Conservation (phyloP, 140 eudicot genomes). For the Cichorium intybus region DNA sequence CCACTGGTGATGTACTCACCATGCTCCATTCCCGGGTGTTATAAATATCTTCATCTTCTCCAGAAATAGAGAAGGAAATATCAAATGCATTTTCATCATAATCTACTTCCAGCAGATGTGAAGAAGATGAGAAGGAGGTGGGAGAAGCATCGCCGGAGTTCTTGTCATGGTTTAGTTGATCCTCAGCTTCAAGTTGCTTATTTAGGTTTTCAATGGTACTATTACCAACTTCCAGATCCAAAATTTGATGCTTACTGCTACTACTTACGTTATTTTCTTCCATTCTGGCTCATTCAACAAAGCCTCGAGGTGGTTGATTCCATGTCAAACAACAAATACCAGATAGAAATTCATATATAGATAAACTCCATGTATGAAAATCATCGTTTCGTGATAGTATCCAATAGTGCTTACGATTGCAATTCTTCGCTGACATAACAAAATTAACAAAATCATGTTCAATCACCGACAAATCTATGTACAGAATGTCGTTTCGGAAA, state of each 20-base stretch:
- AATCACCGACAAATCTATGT: neutral
- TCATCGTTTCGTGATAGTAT: neutral
- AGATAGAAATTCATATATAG: neutral
- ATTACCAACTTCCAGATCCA: slow-evolving; percentile 1
- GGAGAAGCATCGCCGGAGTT: slow-evolving; percentile 11
- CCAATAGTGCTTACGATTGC: neutral
- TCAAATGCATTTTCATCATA: neutral
- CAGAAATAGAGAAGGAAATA: slow-evolving; percentile 12
- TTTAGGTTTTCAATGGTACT: neutral
- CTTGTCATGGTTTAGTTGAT: slow-evolving; percentile 1
- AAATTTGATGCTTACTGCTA: neutral
- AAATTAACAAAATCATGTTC: neutral
- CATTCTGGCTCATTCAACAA: slow-evolving; percentile 7
- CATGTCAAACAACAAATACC: neutral
- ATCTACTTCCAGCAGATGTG: slow-evolving; percentile 25
- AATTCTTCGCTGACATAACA: neutral
- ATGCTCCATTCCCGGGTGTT: slow-evolving; percentile 37
- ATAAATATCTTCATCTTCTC: slow-evolving; percentile 5
- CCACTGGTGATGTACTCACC: slow-evolving; percentile 39
- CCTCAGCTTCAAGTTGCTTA: neutral
- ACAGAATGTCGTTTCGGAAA: neutral
- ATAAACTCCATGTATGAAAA: too few species aligned
- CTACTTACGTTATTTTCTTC: slow-evolving; percentile 5
- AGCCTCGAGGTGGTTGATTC: neutral
- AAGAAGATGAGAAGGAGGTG: slow-evolving; percentile 15